phyloP scores from a whole-genome alignment of 345 rosid species.

The Anacardium occidentale region DNA sequence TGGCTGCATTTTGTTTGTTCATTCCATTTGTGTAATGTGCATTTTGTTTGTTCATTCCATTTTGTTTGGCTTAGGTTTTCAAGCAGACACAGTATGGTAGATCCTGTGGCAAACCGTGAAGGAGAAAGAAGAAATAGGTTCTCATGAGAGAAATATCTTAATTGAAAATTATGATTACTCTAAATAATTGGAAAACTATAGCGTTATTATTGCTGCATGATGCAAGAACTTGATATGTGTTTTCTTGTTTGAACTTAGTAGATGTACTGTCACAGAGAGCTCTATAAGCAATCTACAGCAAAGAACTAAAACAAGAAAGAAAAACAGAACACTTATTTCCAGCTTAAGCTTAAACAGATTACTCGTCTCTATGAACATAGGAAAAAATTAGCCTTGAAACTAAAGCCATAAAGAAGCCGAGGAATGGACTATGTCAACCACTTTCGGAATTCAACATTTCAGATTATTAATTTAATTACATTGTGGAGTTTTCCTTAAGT shows the following conservation, averaged over 20 bases:
- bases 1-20: not conserved
- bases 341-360: not conserved
- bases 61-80: not conserved
- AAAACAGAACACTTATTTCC: not conserved
- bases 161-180: not conserved
- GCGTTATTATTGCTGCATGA: not conserved
- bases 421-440: not conserved
- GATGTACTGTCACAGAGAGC: not conserved
- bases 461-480: not conserved
- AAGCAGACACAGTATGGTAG: not conserved
- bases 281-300: not conserved
- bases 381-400: not conserved
- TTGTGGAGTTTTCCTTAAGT: not conserved
- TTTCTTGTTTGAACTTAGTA: not conserved
- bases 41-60: not conserved
- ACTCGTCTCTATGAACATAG: not conserved
- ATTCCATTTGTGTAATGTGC: slow-evolving; percentile 3
- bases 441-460: not conserved
- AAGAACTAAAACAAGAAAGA: not conserved
- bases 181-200: not conserved
- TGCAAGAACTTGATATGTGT: not conserved
- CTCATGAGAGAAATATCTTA: not conserved
- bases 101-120: not conserved
- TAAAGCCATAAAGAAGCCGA: not conserved
- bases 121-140: not conserved